Evolutionary conservation across 2,329 filamentous ascomycete genomes (phyloP), one percentile per base, ranked within the genome.

Genomic region (Monosporascus sp.): DNA sequence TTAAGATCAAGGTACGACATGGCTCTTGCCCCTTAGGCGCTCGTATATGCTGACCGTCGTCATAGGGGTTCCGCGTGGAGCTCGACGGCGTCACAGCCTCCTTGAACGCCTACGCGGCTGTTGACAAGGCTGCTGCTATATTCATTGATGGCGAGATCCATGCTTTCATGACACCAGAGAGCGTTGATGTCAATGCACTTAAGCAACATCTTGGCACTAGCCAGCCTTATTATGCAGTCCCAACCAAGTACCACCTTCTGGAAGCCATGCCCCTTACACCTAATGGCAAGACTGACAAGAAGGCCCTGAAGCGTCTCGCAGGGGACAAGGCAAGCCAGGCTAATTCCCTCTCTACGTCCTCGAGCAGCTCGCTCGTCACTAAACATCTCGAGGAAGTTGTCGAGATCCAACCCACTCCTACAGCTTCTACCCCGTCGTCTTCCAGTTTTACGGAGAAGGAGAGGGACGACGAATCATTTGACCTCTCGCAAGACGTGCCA

Each of bases 231-330:
- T 83, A 84, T 58, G 79, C 78, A 1, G 70, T 81, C 11, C 80
- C 80, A 0, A 70, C 73, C 8, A 63, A 68, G 47, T 74, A 78
- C 63, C 69, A 75, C 31, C 68, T 71, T 22, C 65, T 79, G 5
- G 61, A 68, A 0, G 65, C 67, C 3, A 71, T 84, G 26, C 78
- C 79, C 0, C 68, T 78, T 24, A 83, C 80, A 0, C 58, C 71
- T 2, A 82, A 84, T 55, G 81, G 81, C 45, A 84, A 84, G 65
- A 73, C 81, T 44, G 76, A 84, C 65, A 82, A 80, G 69, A 68
- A 66, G 22, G 65, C 68, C 5, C 72, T 84, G 3, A 66, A 63
- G 7, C 60, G 63, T 9, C 58, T 75, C 28, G 71, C 68, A 18
- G 58, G 58, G 37, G 68, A 72, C 52, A 62, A 65, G 45, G 62